Percentiles rank a stretch among this genome's conserved stretches.
Conservation (phyloP, 441 rosid species). For the Syzygium malaccense region DNA sequence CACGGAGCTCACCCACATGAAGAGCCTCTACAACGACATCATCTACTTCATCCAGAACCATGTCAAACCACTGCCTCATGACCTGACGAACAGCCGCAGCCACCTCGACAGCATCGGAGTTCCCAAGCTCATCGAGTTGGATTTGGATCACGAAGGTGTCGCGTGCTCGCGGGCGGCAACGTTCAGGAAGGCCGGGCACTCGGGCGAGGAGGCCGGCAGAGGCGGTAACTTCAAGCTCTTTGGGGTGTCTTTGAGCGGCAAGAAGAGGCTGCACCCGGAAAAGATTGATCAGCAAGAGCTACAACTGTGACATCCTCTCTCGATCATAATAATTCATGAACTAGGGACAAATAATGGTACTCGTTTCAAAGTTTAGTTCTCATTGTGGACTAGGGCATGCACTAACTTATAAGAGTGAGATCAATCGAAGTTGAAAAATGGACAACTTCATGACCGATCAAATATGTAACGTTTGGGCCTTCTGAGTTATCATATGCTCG, state of each 20-base stretch:
- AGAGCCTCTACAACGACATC: constrained; percentile 35
- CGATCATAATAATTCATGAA: background rate
- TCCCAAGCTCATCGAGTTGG: constrained; percentile 22
- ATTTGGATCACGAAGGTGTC: background rate
- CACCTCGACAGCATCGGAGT: background rate
- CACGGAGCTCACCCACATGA: constrained; percentile 35
- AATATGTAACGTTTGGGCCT: background rate
- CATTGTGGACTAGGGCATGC: background rate
- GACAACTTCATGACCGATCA: background rate
- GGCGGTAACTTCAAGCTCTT: constrained; percentile 34
- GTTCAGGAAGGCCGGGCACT: background rate
- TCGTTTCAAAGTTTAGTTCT: background rate
- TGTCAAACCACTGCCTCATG: constrained; percentile 14
- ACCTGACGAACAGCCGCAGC: background rate
- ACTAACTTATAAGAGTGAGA: background rate
- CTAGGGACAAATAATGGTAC: background rate
- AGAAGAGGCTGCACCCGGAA: constrained; percentile 39
- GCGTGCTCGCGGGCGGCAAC: background rate
- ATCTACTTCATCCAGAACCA: constrained; percentile 39
- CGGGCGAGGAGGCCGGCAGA: constrained; percentile 9
- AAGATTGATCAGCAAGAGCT: constrained; percentile 15
- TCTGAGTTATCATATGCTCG: background rate
- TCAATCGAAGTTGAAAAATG: background rate
- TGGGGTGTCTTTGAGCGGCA: constrained; percentile 39
- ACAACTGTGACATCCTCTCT: background rate